A percentile compares a stretch with the other conserved stretches of the same genome.
These are phyloP conservation scores for Puya raimondii DNA, from an alignment of 176 grass and related monocot genomes.

Conservation along the genomic window DNA sequence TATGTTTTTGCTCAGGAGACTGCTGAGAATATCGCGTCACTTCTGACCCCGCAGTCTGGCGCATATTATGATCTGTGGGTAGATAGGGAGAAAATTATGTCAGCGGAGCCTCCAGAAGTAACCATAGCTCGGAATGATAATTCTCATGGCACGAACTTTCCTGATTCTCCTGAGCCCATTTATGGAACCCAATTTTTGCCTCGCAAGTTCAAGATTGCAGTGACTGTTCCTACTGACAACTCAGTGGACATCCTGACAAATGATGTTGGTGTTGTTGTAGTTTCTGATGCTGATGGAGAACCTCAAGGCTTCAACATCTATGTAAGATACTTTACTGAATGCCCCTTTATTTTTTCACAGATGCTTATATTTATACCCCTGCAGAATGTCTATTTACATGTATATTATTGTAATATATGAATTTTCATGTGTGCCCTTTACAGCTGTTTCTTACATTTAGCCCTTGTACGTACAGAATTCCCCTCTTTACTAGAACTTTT, in stretches of 20 bases:
- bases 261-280: conserved; percentile 86
- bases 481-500: too few species aligned
- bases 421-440: not conserved
- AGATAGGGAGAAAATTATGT: conserved; percentile 98
- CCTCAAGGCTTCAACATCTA: conserved; percentile 92
- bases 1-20: conserved; percentile 76
- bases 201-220: conserved; percentile 94
- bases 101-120: conserved; percentile 79
- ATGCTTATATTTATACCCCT: not conserved
- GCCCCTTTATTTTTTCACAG: not conserved
- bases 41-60: conserved; percentile 80
- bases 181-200: conserved; percentile 95
- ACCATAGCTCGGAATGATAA: conserved; percentile 81
- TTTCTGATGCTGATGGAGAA: conserved; percentile 79
- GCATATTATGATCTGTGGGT: conserved; percentile 99
- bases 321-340: conserved; percentile 33
- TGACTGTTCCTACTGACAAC: conserved; percentile 74
- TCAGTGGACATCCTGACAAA: conserved; percentile 96
- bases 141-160: conserved; percentile 76
- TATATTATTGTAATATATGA: not conserved
- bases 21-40: conserved; percentile 78
- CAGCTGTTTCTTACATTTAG: too few species aligned
- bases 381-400: not conserved
- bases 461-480: too few species aligned
- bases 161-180: conserved; percentile 86